These are phyloP conservation scores for Oropetium thomaeum DNA, from an alignment of 176 grass and related monocot genomes.

Conservation along the genomic window DNA sequence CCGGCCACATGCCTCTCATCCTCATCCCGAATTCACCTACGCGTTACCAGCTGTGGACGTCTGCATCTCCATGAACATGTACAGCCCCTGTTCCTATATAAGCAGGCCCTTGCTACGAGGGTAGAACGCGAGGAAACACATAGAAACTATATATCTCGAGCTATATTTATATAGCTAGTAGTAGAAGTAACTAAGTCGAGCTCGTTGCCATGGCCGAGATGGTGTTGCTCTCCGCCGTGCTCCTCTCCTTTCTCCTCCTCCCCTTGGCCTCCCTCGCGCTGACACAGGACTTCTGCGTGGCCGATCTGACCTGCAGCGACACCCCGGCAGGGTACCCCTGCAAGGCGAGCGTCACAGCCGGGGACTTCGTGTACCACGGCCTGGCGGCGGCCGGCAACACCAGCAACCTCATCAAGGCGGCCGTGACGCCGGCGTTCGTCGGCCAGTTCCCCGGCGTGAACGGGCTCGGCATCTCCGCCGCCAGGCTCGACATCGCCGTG, in stretches of 20 bases:
- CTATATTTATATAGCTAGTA: too few relatives aligned
- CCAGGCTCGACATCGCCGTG: slow-evolving; percentile 54
- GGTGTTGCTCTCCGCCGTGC: slow-evolving; percentile 37
- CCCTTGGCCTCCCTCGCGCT: slow-evolving; percentile 25
- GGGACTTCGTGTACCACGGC: slow-evolving; percentile 61
- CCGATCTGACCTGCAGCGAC: slow-evolving; percentile 45
- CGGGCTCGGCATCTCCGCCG: slow-evolving; percentile 74
- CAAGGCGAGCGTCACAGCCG: slow-evolving; percentile 41
- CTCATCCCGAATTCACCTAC: slow-evolving; percentile 10
- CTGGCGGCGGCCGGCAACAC: slow-evolving; percentile 45
- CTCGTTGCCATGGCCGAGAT: slow-evolving; percentile 37
- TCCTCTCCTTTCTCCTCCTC: slow-evolving; percentile 44
- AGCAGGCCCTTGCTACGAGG: not conserved
- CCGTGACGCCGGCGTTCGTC: slow-evolving; percentile 69
- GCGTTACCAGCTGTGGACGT: not conserved
- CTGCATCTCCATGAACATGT: not conserved
- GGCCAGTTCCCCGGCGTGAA: slow-evolving; percentile 69
- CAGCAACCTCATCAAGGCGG: slow-evolving; percentile 48
- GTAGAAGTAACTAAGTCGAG: not conserved
- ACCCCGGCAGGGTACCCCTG: slow-evolving; percentile 67
- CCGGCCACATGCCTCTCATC: slow-evolving; percentile 14
- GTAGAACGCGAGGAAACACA: not conserved
- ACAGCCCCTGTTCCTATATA: not conserved
- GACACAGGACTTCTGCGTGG: slow-evolving; percentile 75
- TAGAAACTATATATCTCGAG: not conserved